Base-by-base conservation (phyloP, 2,329 filamentous ascomycete genomes). In the Cladophialophora bantiana region DNA sequence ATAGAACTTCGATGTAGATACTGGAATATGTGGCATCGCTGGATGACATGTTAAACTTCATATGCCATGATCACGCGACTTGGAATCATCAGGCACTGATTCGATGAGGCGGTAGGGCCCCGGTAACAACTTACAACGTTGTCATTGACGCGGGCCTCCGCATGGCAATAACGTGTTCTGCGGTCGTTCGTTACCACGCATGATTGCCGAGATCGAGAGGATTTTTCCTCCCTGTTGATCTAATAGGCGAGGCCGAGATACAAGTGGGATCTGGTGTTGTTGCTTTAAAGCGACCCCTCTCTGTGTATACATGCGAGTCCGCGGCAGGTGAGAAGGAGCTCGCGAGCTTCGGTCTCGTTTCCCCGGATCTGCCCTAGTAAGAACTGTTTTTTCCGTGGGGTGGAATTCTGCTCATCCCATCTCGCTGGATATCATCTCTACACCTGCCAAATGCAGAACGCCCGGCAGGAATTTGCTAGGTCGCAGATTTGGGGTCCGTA, bases 401-500 rank as follows among this genome's bases (percentile, higher is more conserved):
- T 50, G 10, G 45, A n/a, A 10, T 50, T 9, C 20, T 10, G 40
- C 40, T 26, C 18, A 5, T 9, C 40, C 3, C n/a, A 15, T 45
- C n/a, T 45, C 10, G 9, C 18, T 50, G 45, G 45, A 26, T 26
- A 18, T 50, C 7, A 26, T 10, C 18, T 12, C 4, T 50, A 12
- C 45, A 9, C 20, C 3, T 20, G 45, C 45, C 45, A 50, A 7
- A 26, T 26, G 20, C 3, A 20, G n/a, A 5, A 26, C 12, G 18
- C 18, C 18, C 38, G 35, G 38, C 26, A n/a, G 15, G n/a, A 12
- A 34, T 12, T 18, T 34, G 32, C 9, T 50, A 34, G 31, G 13
- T 59, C 26, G n/a, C 26, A n/a, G 18, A 59, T 45, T 31, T 38
- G 57, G 56, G 57, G 57, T 59, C n/a, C n/a, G 26, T 50, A 36